Percentiles rank a stretch among this genome's conserved stretches.
phyloP scores from a whole-genome alignment of 805 yeast species.

The Saccharomycopsis microspora region DNA sequence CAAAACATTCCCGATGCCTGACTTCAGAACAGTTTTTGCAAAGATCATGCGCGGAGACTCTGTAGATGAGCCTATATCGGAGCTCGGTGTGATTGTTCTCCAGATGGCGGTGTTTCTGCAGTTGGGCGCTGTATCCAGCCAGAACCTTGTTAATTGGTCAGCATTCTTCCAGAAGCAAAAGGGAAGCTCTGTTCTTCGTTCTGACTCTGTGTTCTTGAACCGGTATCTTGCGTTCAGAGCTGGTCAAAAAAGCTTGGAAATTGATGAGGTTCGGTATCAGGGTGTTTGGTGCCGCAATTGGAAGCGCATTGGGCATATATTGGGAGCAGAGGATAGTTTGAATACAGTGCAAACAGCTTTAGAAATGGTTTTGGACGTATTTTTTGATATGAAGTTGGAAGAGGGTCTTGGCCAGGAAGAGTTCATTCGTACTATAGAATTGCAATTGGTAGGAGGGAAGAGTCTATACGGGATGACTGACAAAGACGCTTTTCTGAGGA shows the following conservation, averaged over 20 bases:
- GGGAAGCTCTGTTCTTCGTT: too few species aligned
- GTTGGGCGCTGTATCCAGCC: too few species aligned
- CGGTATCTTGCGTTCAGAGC: conserved; percentile 7
- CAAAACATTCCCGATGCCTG: conserved; percentile 16
- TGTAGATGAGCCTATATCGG: too few species aligned
- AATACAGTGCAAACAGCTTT: neutral
- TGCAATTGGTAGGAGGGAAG: too few species aligned
- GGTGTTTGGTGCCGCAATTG: conserved; percentile 12
- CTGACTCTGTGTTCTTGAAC: conserved; percentile 6
- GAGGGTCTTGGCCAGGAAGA: neutral
- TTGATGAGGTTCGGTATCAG: conserved; percentile 2
- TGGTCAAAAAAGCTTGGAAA: neutral
- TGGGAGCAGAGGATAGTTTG: neutral
- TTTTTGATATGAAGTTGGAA: neutral
- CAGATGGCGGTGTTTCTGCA: too few species aligned
- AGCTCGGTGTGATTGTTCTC: too few species aligned
- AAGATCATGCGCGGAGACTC: too few species aligned
- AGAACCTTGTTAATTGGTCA: too few species aligned
- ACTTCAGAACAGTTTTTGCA: conserved; percentile 26
- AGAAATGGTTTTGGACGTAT: neutral
- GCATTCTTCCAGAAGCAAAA: too few species aligned
- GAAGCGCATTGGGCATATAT: conserved; percentile 5
- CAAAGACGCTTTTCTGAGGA: conserved; percentile 1
- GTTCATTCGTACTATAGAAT: neutral
- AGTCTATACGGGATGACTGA: too few species aligned